These are phyloP conservation scores for Herpetomonas samuelpessoai DNA, from an alignment of 208 protist species.

Conservation along the genomic window DNA sequence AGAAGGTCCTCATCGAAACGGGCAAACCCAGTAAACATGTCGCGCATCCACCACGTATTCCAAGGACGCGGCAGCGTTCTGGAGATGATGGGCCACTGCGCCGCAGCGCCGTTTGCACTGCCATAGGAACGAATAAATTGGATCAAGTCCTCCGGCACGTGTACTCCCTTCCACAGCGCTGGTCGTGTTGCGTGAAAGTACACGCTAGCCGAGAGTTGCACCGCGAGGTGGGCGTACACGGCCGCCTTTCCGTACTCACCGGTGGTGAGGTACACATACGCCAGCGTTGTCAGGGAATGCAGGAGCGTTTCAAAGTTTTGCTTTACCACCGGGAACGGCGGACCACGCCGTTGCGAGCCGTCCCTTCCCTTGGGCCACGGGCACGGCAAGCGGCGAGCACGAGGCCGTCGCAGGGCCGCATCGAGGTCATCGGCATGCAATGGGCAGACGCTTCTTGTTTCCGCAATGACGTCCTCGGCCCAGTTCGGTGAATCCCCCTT, in stretches of 20 bases:
- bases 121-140: background rate
- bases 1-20: background rate
- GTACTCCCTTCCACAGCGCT: background rate
- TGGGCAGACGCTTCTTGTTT: background rate
- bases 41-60: background rate
- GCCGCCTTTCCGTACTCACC: conserved; percentile 47
- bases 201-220: conserved; percentile 28
- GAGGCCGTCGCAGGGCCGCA: background rate
- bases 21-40: background rate
- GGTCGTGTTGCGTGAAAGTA: conserved; percentile 5
- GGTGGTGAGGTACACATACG: conserved; percentile 59
- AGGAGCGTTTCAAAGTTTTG: conserved; percentile 27
- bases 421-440: background rate
- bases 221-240: conserved; percentile 54
- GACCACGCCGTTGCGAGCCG: background rate
- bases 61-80: background rate
- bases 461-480: background rate
- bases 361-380: background rate
- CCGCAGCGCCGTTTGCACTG: background rate
- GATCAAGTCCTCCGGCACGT: background rate
- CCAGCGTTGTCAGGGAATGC: conserved; percentile 38
- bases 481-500: no score
- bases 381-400: background rate
- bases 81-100: background rate
- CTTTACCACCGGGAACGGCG: conserved; percentile 9